These are phyloP conservation scores for Hyaloperonospora arabidopsidis DNA, from an alignment of 352 stramenopile species.

Conservation along the genomic window DNA sequence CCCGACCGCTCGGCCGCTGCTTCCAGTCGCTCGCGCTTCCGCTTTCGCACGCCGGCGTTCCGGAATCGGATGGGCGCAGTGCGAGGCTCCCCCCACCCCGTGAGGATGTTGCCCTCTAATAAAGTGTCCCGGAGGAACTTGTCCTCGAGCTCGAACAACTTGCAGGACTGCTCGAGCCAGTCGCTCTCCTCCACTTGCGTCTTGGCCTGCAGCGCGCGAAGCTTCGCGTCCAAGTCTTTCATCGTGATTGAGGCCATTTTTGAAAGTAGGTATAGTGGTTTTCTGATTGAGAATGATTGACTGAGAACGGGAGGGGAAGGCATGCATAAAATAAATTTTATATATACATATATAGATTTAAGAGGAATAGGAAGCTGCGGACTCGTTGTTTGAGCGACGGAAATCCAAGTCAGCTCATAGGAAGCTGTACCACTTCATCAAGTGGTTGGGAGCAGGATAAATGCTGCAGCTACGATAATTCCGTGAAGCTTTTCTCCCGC, in stretches of 20 bases:
- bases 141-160: slow-evolving; percentile 73
- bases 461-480: too few relatives aligned
- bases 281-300: too few relatives aligned
- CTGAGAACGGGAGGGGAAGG: too few relatives aligned
- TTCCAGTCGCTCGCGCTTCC: slow-evolving; percentile 53
- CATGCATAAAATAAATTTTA: too few relatives aligned
- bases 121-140: slow-evolving; percentile 60
- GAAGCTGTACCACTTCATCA: too few relatives aligned
- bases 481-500: too few relatives aligned
- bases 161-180: slow-evolving; percentile 54
- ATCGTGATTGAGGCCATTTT: neutral
- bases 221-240: slow-evolving; percentile 52
- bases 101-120: slow-evolving; percentile 64
- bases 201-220: slow-evolving; percentile 38
- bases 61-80: slow-evolving; percentile 57
- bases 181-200: slow-evolving; percentile 41
- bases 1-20: slow-evolving; percentile 14
- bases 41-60: slow-evolving; percentile 55
- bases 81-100: slow-evolving; percentile 59
- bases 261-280: too few relatives aligned
- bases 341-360: too few relatives aligned
- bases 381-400: too few relatives aligned
- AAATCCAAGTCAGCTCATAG: too few relatives aligned
- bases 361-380: too few relatives aligned
- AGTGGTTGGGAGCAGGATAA: too few relatives aligned